These are phyloP conservation scores for Dipodascus geniculatus DNA, from an alignment of 805 yeast genomes.

Conservation along the genomic window DNA sequence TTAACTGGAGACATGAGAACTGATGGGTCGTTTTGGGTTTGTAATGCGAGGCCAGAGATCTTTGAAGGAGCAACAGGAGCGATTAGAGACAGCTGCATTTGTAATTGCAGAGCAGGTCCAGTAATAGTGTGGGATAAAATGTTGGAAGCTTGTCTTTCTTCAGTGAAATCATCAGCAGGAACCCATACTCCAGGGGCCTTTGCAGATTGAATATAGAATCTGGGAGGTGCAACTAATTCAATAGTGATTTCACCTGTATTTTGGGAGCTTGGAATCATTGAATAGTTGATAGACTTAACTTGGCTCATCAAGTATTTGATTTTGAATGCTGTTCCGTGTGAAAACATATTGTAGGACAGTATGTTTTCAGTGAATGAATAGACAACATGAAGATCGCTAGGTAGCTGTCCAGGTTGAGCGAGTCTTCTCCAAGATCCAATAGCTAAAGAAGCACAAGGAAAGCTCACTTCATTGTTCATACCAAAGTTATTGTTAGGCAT, in stretches of 20 bases:
- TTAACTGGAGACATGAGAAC: not conserved
- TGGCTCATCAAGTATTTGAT: conserved; percentile 8
- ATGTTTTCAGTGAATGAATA: conserved; percentile 11
- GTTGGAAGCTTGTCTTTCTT: conserved; percentile 8
- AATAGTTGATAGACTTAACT: conserved; percentile 6
- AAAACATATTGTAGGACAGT: conserved; percentile 8
- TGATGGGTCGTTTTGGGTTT: not conserved
- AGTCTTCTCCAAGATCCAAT: conserved; percentile 9
- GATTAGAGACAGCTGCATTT: conserved; percentile 8
- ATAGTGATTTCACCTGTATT: conserved; percentile 10
- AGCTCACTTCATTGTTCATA: conserved; percentile 1
- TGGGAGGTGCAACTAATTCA: conserved; percentile 8
- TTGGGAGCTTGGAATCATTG: not conserved
- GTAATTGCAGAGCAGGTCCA: conserved; percentile 10
- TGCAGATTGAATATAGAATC: conserved; percentile 7
- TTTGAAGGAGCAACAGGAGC: conserved; percentile 5
- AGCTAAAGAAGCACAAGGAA: conserved; percentile 7
- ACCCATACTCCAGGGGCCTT: conserved; percentile 10
- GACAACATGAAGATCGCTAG: conserved; percentile 8
- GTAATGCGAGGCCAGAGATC: not conserved
- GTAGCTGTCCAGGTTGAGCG: not conserved
- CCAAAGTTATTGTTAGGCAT: not conserved
- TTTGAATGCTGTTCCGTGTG: conserved; percentile 7
- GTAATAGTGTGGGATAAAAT: conserved; percentile 7
- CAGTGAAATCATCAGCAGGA: conserved; percentile 12